Percentiles rank a stretch among this genome's conserved stretches.
Conservation (phyloP, 1,139 yeast species). For the Schizosaccharomyces versatilis region DNA sequence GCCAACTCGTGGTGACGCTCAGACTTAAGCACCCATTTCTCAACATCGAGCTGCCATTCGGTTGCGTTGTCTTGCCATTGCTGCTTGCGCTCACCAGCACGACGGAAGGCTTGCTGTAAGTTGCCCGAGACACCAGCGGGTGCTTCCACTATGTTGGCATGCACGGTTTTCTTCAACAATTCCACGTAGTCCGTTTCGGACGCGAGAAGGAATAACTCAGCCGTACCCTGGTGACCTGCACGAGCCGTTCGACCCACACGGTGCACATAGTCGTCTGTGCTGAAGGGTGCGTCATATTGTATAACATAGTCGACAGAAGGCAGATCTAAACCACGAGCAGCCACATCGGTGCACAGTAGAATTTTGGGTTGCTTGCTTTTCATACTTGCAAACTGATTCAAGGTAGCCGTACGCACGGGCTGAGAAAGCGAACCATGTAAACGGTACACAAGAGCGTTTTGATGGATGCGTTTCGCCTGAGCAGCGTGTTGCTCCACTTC, state of each 20-base stretch:
- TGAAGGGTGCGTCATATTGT: conserved; percentile 75
- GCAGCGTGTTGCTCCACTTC: conserved; percentile 15
- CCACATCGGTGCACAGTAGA: conserved; percentile 72
- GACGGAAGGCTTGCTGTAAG: neutral
- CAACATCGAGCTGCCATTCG: conserved; percentile 80
- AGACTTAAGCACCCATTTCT: conserved; percentile 60
- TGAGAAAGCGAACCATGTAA: conserved; percentile 83
- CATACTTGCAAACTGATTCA: conserved; percentile 36
- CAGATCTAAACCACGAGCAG: conserved; percentile 85
- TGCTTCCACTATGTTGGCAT: neutral
- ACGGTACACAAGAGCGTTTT: conserved; percentile 26
- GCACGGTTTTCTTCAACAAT: conserved; percentile 3
- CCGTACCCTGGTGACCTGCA: conserved; percentile 58
- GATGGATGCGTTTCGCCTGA: conserved; percentile 3
- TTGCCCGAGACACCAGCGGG: neutral
- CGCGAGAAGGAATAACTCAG: conserved; percentile 60
- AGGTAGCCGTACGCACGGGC: conserved; percentile 54
- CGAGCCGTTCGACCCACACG: conserved; percentile 94
- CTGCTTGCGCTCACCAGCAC: conserved; percentile 13
- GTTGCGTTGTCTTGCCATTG: conserved; percentile 92
- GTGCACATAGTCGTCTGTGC: conserved; percentile 81
- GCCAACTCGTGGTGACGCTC: conserved; percentile 38
- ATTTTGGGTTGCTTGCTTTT: conserved; percentile 26
- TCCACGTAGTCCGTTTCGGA: conserved; percentile 67
- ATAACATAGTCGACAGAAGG: conserved; percentile 49